A percentile compares a stretch with the other conserved stretches of the same genome.
phyloP scores from a whole-genome alignment of 495 filamentous ascomycete species.

The Hyaloscypha variabilis region DNA sequence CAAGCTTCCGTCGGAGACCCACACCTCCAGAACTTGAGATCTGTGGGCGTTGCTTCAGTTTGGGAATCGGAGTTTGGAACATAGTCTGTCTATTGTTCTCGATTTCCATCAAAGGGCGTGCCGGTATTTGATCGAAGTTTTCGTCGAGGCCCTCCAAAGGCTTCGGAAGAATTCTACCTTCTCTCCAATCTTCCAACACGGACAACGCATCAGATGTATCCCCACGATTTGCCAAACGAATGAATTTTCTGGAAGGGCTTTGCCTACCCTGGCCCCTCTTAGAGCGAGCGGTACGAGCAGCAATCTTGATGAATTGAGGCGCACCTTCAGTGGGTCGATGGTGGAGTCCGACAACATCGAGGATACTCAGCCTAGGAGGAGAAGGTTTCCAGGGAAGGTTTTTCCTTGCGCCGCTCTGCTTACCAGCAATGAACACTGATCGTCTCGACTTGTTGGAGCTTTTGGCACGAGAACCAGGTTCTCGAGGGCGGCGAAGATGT shows the following conservation, averaged over 20 bases:
- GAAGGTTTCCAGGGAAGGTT: not conserved
- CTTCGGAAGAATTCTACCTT: conserved; percentile 56
- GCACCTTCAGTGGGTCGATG: conserved; percentile 54
- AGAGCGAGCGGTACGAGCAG: conserved; percentile 67
- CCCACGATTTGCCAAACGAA: conserved; percentile 66
- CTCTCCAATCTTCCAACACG: conserved; percentile 74
- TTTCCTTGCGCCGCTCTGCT: not conserved
- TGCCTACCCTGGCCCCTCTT: conserved; percentile 67
- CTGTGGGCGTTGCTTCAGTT: conserved; percentile 16
- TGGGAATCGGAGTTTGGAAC: conserved; percentile 14
- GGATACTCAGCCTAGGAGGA: conserved; percentile 26
- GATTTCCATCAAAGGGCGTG: conserved; percentile 14
- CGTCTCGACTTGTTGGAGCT: not conserved
- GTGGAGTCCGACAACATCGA: conserved; percentile 21
- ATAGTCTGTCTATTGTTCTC: conserved; percentile 25
- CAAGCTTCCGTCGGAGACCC: conserved; percentile 11
- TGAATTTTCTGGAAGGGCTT: conserved; percentile 73
- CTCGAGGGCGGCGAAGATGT: conserved; percentile 30
- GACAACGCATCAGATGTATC: conserved; percentile 78
- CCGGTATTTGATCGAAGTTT: not conserved
- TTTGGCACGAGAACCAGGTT: not conserved
- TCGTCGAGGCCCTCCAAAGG: not conserved
- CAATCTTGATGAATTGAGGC: conserved; percentile 79
- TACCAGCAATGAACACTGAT: not conserved
- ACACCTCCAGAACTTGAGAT: conserved; percentile 31